These are phyloP conservation scores for Globisporangium paddicum DNA, from an alignment of 352 stramenopile genomes.

Conservation along the genomic window DNA sequence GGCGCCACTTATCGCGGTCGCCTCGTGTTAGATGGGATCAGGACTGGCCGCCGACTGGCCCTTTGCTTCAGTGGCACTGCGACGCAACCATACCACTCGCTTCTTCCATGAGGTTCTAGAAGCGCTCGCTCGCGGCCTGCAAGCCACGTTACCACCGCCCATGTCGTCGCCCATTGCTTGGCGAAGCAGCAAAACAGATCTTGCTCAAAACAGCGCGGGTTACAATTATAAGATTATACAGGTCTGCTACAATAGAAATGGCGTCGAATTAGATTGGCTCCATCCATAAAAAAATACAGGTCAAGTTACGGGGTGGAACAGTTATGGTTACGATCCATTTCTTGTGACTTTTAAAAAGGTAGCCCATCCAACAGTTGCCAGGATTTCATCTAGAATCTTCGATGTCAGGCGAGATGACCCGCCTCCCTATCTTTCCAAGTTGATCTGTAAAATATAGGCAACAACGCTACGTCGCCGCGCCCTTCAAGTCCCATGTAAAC, in stretches of 20 bases:
- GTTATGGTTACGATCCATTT: neutral
- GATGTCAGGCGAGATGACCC: constrained; percentile 22
- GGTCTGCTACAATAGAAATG: neutral
- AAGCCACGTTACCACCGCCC: neutral
- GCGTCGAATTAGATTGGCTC: neutral
- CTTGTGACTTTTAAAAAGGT: neutral
- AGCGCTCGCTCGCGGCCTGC: neutral
- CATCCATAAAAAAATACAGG: neutral
- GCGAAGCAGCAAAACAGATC: no score
- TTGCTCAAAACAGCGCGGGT: neutral
- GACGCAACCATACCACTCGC: neutral
- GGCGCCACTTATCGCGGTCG: no score
- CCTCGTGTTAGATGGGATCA: neutral
- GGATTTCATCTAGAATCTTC: constrained; percentile 64
- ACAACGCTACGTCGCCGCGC: constrained; percentile 21
- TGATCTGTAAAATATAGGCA: neutral
- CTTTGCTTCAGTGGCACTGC: neutral
- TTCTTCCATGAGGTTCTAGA: neutral
- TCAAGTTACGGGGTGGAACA: neutral
- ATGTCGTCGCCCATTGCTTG: no score
- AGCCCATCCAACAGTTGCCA: neutral
- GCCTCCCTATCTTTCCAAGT: constrained; percentile 7
- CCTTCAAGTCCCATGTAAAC: constrained; percentile 10
- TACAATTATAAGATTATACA: neutral
- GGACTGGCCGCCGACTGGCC: neutral